Percentiles rank a stretch among this genome's conserved stretches.
Evolutionary conservation across 208 protist species (phyloP).

Genomic region (Trypanosoma congolense): DNA sequence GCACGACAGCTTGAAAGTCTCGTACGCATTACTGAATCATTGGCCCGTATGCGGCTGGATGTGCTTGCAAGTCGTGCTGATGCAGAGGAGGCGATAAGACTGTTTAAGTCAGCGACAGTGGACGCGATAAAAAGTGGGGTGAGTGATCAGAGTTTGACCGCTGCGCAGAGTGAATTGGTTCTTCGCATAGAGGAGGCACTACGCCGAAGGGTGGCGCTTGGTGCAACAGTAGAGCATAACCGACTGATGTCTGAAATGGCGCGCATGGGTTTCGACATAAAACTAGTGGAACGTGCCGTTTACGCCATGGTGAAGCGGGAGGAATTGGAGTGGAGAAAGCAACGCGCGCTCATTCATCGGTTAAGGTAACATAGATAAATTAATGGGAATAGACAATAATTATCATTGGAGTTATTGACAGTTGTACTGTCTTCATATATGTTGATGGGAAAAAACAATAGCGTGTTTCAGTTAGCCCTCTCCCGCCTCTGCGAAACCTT

Average conservation of each 20-base stretch:
- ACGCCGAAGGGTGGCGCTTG: conserved; percentile 74
- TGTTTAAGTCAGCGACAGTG: conserved; percentile 94
- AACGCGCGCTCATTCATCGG: conserved; percentile 76
- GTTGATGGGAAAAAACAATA: no score
- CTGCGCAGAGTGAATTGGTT: conserved; percentile 79
- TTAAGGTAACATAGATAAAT: conserved; percentile 26
- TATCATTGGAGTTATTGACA: no score
- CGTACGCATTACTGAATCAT: conserved; percentile 95
- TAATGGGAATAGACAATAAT: neutral
- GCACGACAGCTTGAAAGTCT: conserved; percentile 94
- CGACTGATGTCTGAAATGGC: conserved; percentile 72
- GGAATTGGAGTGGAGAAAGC: conserved; percentile 87
- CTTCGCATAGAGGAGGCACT: conserved; percentile 82
- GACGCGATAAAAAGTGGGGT: conserved; percentile 89
- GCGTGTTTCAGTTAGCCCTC: no score
- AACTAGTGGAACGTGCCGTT: conserved; percentile 80
- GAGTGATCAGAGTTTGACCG: conserved; percentile 70
- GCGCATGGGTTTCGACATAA: conserved; percentile 80
- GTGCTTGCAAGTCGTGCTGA: conserved; percentile 82
- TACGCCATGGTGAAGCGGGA: conserved; percentile 87
- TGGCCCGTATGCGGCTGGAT: conserved; percentile 95
- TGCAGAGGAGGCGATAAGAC: conserved; percentile 93
- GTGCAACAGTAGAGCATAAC: conserved; percentile 81
- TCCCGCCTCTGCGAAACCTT: no score
- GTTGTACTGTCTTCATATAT: no score